These are phyloP conservation scores for Geranium incanum DNA, from an alignment of 441 rosid species.

Conservation along the genomic window DNA sequence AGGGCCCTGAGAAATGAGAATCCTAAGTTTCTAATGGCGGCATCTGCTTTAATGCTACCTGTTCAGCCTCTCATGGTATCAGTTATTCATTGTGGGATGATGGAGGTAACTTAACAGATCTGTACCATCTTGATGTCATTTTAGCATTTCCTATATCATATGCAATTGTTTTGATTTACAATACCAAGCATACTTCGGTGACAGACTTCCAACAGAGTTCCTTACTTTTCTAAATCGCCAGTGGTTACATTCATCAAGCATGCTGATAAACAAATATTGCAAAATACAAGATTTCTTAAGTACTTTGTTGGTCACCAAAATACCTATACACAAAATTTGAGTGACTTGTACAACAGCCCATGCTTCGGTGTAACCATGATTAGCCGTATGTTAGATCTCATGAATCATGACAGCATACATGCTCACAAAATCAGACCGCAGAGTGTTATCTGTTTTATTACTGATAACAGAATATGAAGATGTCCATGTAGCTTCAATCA, in stretches of 20 bases:
- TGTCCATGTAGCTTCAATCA: neutral
- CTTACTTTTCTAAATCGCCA: neutral
- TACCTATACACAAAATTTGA: neutral
- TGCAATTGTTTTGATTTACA: neutral
- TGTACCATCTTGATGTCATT: neutral
- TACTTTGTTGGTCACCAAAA: neutral
- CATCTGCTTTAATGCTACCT: conserved; percentile 75
- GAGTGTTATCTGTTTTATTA: too few species aligned
- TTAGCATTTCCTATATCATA: neutral
- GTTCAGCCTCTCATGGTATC: conserved; percentile 92
- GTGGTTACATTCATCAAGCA: neutral
- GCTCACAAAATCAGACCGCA: too few species aligned
- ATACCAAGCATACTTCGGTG: neutral
- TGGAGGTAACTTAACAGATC: conserved; percentile 53
- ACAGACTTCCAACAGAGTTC: neutral
- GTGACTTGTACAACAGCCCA: neutral
- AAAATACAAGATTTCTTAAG: neutral
- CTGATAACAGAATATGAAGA: neutral
- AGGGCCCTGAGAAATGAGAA: conserved; percentile 77
- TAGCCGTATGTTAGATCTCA: neutral
- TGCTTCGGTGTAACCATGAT: neutral
- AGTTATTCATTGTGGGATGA: conserved; percentile 84
- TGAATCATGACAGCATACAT: too few species aligned
- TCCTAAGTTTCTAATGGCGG: conserved; percentile 84
- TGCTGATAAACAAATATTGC: neutral